Percentiles rank a stretch among this genome's conserved stretches.
Conservation (phyloP, 352 stramenopile species). For the Globisporangium iwayamae region DNA sequence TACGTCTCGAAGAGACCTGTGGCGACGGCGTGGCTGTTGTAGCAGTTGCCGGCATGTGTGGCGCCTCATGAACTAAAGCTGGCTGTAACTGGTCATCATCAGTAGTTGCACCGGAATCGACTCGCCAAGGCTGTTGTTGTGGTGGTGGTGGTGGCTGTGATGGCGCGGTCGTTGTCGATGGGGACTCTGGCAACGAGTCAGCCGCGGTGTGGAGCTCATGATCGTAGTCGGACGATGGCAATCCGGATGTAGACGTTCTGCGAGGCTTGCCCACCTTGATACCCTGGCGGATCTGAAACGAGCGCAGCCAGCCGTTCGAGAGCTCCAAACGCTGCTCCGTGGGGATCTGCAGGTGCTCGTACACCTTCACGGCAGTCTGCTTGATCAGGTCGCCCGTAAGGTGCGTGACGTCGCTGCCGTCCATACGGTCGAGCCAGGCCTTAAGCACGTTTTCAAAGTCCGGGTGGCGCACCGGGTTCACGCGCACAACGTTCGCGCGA, state of each 20-base stretch:
- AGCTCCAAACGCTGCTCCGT: conserved; percentile 19
- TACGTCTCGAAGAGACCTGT: no score
- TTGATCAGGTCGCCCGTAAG: conserved; percentile 22
- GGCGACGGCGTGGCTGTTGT: no score
- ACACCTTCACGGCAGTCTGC: conserved; percentile 18
- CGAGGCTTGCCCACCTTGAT: conserved; percentile 4
- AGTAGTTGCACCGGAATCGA: no score
- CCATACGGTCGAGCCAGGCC: conserved; percentile 19
- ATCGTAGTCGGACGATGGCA: neutral
- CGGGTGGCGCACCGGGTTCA: conserved; percentile 18
- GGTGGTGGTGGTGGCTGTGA: no score
- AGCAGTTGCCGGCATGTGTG: no score
- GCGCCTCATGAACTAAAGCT: no score
- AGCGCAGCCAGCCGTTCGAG: conserved; percentile 24
- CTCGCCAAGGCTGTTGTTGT: no score
- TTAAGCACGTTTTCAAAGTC: conserved; percentile 21
- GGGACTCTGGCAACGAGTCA: no score
- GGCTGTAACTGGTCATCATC: no score
- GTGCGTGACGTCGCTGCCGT: conserved; percentile 4
- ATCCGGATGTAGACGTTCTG: neutral
- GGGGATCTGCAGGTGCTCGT: conserved; percentile 17
- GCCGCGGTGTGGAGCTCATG: no score
- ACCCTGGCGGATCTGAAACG: conserved; percentile 13
- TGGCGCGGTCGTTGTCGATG: no score
- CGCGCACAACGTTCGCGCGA: conserved; percentile 12